Evolutionary conservation across 1,139 yeast genomes (phyloP).

Genomic region (Geotrichum bryndzae): DNA sequence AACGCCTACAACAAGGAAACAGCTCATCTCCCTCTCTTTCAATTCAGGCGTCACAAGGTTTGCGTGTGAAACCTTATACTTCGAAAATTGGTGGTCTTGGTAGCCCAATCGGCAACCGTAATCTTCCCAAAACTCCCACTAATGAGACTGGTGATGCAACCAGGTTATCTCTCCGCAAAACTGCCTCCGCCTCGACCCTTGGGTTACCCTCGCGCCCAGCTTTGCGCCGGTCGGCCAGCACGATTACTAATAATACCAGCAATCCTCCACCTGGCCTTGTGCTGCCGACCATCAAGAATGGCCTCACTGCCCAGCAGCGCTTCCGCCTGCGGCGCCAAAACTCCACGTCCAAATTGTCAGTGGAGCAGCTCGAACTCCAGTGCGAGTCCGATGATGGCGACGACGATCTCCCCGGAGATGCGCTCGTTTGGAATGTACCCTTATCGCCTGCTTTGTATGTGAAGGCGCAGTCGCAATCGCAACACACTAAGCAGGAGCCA

Average conservation of each 20-base stretch:
- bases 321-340: slow-evolving; percentile 13
- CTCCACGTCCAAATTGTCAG: slow-evolving; percentile 19
- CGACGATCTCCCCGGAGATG: slow-evolving; percentile 51
- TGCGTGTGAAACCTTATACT: slow-evolving; percentile 5
- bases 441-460: slow-evolving; percentile 47
- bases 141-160: not conserved
- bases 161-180: slow-evolving; percentile 11
- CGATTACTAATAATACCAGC: not conserved
- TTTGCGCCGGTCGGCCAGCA: not conserved
- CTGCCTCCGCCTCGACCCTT: slow-evolving; percentile 13
- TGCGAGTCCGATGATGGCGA: slow-evolving; percentile 33
- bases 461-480: slow-evolving; percentile 26
- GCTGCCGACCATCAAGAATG: slow-evolving; percentile 1
- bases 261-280: not conserved
- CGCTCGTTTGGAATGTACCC: slow-evolving; percentile 58
- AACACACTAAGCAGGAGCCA: slow-evolving; percentile 7
- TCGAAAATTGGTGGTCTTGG: not conserved
- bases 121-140: not conserved
- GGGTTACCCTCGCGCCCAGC: slow-evolving; percentile 1
- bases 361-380: slow-evolving; percentile 34
- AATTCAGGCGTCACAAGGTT: slow-evolving; percentile 14
- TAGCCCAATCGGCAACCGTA: not conserved
- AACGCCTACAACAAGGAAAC: not conserved
- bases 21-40: slow-evolving; percentile 1
- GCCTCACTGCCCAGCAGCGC: slow-evolving; percentile 15